These are phyloP conservation scores for Dioszegia crocea DNA, from an alignment of 768 basidiomycete genomes.

Conservation along the genomic window DNA sequence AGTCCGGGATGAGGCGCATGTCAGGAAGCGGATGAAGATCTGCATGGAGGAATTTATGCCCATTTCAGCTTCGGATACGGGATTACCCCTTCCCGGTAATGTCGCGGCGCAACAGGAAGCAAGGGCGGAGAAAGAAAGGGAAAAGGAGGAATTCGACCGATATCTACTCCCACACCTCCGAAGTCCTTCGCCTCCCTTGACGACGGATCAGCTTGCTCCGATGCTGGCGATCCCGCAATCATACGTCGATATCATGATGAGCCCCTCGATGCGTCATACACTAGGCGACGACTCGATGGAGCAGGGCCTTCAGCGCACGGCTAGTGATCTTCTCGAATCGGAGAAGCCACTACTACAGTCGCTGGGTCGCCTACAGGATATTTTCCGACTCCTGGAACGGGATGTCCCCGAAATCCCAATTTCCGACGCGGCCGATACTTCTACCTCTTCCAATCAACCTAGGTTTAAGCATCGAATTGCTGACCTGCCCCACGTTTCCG, in stretches of 20 bases:
- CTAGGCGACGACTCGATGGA: constrained; percentile 48
- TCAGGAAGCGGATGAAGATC: constrained; percentile 31
- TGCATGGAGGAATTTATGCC: constrained; percentile 38
- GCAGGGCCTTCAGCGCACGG: constrained; percentile 46
- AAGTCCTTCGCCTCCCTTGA: constrained; percentile 35
- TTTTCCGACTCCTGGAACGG: constrained; percentile 23
- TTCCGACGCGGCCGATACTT: not conserved
- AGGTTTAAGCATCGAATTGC: not conserved
- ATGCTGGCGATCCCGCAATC: constrained; percentile 38
- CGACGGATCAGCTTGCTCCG: constrained; percentile 29
- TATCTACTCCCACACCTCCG: constrained; percentile 37
- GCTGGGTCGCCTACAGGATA: constrained; percentile 40
- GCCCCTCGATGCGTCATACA: constrained; percentile 46
- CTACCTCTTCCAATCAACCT: not conserved
- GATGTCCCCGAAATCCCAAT: constrained; percentile 18
- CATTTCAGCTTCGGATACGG: constrained; percentile 35
- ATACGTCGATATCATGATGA: constrained; percentile 46
- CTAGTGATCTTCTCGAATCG: constrained; percentile 48
- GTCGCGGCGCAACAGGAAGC: constrained; percentile 10
- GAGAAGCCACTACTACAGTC: constrained; percentile 46
- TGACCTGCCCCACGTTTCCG: constrained; percentile 32
- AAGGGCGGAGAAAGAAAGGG: constrained; percentile 13
- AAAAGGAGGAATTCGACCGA: constrained; percentile 7
- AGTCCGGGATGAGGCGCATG: constrained; percentile 20
- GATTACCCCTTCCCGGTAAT: constrained; percentile 25